phyloP scores from a whole-genome alignment of 768 basidiomycete genomes.

The Rhodotorula paludigena region DNA sequence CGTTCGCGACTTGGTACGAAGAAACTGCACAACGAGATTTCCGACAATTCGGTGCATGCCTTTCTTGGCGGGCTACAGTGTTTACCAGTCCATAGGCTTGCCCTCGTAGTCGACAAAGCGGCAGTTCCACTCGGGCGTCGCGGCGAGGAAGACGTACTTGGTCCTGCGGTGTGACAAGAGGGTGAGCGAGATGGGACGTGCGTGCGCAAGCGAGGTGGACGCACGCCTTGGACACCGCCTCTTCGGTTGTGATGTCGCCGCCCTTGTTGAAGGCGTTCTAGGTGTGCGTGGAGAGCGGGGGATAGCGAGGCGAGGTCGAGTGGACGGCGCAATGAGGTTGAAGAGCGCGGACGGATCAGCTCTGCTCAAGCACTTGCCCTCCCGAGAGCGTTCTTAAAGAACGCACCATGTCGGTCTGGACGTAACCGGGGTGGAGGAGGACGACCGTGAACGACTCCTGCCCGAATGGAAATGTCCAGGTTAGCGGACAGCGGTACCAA shows the following conservation, averaged over 20 bases:
- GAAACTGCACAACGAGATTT: no score
- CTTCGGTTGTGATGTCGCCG: conserved; percentile 14
- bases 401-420: neutral
- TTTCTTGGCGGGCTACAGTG: neutral
- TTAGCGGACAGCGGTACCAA: neutral
- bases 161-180: neutral
- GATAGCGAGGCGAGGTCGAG: neutral
- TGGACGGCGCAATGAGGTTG: neutral
- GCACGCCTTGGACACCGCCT: conserved; percentile 15
- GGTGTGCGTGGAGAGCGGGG: neutral
- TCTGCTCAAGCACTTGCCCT: no score
- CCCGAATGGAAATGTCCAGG: no score
- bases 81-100: conserved; percentile 8
- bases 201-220: neutral
- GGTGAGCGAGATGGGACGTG: neutral
- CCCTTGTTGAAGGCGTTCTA: conserved; percentile 18
- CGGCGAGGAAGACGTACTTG: conserved; percentile 28
- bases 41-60: no score
- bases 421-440: conserved; percentile 8
- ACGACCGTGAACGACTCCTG: conserved; percentile 26
- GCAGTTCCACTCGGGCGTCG: conserved; percentile 11
- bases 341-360: no score
- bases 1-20: no score
- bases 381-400: no score
- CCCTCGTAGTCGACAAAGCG: conserved; percentile 19